Evolutionary conservation across 106 monocot species (phyloP).

Genomic region (Phalaenopsis aphrodite): DNA sequence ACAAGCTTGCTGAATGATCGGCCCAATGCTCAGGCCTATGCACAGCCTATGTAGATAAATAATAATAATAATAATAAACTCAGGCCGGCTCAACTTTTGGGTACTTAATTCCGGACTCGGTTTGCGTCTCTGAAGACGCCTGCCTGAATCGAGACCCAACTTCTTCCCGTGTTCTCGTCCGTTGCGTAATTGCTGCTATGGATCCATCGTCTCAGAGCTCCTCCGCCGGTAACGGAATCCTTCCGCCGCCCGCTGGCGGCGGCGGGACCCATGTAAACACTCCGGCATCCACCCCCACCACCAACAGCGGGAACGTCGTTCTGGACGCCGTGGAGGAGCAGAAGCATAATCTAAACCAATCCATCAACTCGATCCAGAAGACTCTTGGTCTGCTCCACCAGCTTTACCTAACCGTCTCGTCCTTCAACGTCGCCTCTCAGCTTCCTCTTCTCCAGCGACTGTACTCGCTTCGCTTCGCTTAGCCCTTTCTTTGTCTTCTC

Average conservation of each 20-base stretch:
- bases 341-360: constrained; percentile 56
- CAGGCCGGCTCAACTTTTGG: too few relatives aligned
- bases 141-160: too few relatives aligned
- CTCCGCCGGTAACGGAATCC: constrained; percentile 7
- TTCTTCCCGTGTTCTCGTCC: too few relatives aligned
- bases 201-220: constrained; percentile 19
- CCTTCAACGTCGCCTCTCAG: constrained; percentile 80
- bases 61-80: too few relatives aligned
- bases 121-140: too few relatives aligned
- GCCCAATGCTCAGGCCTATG: too few relatives aligned
- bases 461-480: constrained; percentile 12
- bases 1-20: too few relatives aligned
- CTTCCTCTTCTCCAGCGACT: constrained; percentile 81
- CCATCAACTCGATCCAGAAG: constrained; percentile 65
- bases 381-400: constrained; percentile 86
- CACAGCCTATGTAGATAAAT: too few relatives aligned
- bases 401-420: constrained; percentile 89
- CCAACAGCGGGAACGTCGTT: constrained; percentile 6
- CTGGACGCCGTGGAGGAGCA: constrained; percentile 30
- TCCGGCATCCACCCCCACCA: constrained; percentile 9
- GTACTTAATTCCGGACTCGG: too few relatives aligned
- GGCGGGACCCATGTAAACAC: background rate
- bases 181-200: background rate
- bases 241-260: background rate
- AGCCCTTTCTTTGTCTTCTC: background rate